Evolutionary conservation across 805 yeast species (phyloP), one percentile per base, ranked within the genome.

Genomic region (Phaffomyces antillensis): DNA sequence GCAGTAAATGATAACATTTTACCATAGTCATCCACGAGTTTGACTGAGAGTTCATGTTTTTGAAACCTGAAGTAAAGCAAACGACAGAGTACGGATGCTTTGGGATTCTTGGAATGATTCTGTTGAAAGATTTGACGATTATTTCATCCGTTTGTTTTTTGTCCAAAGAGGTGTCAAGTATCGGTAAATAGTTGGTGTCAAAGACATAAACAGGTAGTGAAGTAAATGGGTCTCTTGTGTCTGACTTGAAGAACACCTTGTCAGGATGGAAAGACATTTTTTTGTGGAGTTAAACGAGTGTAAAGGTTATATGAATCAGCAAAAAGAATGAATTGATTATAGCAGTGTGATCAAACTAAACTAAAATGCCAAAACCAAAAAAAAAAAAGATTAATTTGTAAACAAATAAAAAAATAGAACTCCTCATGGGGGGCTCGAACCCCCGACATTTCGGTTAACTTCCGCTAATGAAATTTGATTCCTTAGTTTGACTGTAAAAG

Each of bases 51-150:
- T 63, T 62, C 41, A 66, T 61, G 43, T 67, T 66, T 26, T 73
- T 79, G 44, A 91, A 79, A 0, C 96, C 96, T 31, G 96, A 81
- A 35, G 95, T 86, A 56, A 90, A 82, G 57, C 89, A 76, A 0
- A 87, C 75, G 16, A 91, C 60, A 7, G 81, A 80, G 59, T 83
- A 86, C 7, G 80, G 77, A 26, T 71, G 68, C 7, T 64, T 54
- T 2, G 96, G 96, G 36, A 89, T 68, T 39, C 67, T 61, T 4
- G 65, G 54, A 46, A 86, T 68, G 35, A 86, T 59, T 8, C 75
- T 71, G 39, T 77, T 76, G 47, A 85, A 77, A 37, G 85, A 73
- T 28, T 72, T 76, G 35, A 77, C 73, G 34, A 73, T 58, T 12
- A 66, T 51, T 41, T 65, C 31, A 50, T 70, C 66, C 53, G 67